Evolutionary conservation across 177 flowering plant species (phyloP), one percentile per base, ranked within the genome.

Genomic region (Tripterygium wilfordii): DNA sequence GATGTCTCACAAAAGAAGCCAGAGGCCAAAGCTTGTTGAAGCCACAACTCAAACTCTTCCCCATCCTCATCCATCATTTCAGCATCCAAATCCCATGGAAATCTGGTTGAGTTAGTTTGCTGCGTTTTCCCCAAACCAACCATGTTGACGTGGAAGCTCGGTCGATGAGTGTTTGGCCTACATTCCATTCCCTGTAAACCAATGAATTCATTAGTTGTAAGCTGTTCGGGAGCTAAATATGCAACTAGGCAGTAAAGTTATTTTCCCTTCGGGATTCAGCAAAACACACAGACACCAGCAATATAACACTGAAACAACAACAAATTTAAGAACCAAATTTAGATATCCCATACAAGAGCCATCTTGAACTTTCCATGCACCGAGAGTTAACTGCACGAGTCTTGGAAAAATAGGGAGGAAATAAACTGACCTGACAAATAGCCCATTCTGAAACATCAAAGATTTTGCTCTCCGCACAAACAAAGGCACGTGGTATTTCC

Each of bases 381-480:
- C n/a, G n/a, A n/a, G n/a, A n/a, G n/a, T n/a, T n/a, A n/a, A n/a
- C n/a, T n/a, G n/a, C n/a, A n/a, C n/a, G n/a, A n/a, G n/a, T n/a
- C n/a, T n/a, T n/a, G n/a, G n/a, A n/a, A n/a, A n/a, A n/a, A n/a
- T n/a, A n/a, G n/a, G n/a, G n/a, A n/a, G n/a, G n/a, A n/a, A n/a
- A n/a, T n/a, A 82, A 38, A 94, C n/a, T n/a, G n/a, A n/a, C n/a
- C n/a, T n/a, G n/a, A n/a, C n/a, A n/a, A n/a, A n/a, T n/a, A n/a
- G n/a, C 96, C 98, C 98, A 91, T 66, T 91, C 98, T 17, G 98
- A 91, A 32, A 88, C 98, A 74, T 91, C 98, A 83, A 91, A 91
- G 37, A 91, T 83, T 72, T 83, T 88, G 82, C 90, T 80, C 59
- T 91, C 98, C 35, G 96, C 96, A 72, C 98, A 91, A 41, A 88